A percentile compares a stretch with the other conserved stretches of the same genome.
These are phyloP conservation scores for Eucalyptus regnans DNA, from an alignment of 345 rosid species.

Conservation along the genomic window DNA sequence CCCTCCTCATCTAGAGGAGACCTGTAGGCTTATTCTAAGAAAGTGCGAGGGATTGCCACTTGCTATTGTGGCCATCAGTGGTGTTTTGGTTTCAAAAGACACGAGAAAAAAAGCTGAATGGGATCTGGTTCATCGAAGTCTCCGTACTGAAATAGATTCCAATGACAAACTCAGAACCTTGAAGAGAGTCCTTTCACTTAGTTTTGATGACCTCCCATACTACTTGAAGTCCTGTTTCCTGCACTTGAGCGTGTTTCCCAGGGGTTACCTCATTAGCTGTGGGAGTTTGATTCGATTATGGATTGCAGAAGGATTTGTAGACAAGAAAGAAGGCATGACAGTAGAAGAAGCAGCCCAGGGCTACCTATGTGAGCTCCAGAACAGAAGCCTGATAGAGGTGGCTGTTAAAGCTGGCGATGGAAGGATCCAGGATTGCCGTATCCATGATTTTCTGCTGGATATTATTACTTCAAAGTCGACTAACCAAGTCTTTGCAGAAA, in stretches of 20 bases:
- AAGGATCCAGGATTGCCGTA: constrained; percentile 6
- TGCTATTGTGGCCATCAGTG: constrained; percentile 35
- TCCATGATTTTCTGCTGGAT: constrained; percentile 25
- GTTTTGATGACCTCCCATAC: constrained; percentile 31
- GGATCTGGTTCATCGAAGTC: constrained; percentile 12
- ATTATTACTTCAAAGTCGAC: constrained; percentile 16
- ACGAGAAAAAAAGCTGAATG: constrained; percentile 10
- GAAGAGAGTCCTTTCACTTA: constrained; percentile 21
- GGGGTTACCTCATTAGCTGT: constrained; percentile 7
- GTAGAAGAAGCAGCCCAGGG: constrained; percentile 24
- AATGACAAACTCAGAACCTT: constrained; percentile 9
- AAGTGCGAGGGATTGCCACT: constrained; percentile 35
- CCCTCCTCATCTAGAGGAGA: constrained; percentile 15
- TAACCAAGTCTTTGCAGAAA: constrained; percentile 18
- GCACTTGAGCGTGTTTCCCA: constrained; percentile 27
- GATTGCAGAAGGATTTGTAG: constrained; percentile 33
- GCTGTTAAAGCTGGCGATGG: constrained; percentile 7
- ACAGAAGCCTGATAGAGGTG: constrained; percentile 21
- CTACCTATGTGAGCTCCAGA: constrained; percentile 22
- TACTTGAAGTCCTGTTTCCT: constrained; percentile 26
- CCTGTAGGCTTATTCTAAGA: constrained; percentile 6
- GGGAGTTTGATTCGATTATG: constrained; percentile 18
- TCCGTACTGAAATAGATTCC: constrained; percentile 12
- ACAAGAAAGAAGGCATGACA: constrained; percentile 19
- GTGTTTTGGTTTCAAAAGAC: constrained; percentile 20